A percentile compares a stretch with the other conserved stretches of the same genome.
phyloP scores from a whole-genome alignment of 2,329 filamentous ascomycete genomes.

The Lecanicillium sp. region DNA sequence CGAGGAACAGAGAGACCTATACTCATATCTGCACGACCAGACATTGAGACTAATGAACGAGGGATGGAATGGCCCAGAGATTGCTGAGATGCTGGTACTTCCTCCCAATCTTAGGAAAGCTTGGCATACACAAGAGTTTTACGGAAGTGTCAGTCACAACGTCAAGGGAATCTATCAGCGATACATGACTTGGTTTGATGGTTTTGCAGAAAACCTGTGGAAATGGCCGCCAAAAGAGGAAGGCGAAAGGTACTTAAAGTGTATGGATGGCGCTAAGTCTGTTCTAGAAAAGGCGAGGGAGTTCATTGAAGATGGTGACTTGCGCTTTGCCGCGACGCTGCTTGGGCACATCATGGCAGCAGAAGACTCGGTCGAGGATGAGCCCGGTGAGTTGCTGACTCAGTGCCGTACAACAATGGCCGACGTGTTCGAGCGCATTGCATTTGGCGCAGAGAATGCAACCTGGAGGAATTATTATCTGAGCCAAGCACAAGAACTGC shows the following conservation, averaged over 20 bases:
- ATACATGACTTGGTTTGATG: slow-evolving; percentile 11
- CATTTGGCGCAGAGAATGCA: slow-evolving; percentile 28
- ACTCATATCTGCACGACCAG: slow-evolving; percentile 30
- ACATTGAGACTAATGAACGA: slow-evolving; percentile 28
- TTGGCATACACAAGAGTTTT: slow-evolving; percentile 22
- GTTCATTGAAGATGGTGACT: slow-evolving; percentile 20
- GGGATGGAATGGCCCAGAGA: slow-evolving; percentile 27
- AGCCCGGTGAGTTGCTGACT: too few relatives aligned
- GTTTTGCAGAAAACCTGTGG: slow-evolving; percentile 9
- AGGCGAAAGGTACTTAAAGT: slow-evolving; percentile 25
- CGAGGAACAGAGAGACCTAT: slow-evolving; percentile 28
- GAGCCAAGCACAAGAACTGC: slow-evolving; percentile 20
- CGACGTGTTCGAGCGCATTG: slow-evolving; percentile 23
- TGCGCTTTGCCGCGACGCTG: slow-evolving; percentile 29
- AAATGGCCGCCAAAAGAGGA: slow-evolving; percentile 13
- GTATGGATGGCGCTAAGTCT: slow-evolving; percentile 24
- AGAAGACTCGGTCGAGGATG: slow-evolving; percentile 5
- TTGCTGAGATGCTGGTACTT: slow-evolving; percentile 26
- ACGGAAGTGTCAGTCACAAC: slow-evolving; percentile 26
- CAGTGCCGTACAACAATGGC: slow-evolving; percentile 17
- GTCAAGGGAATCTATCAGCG: slow-evolving; percentile 17
- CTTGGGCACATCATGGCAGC: slow-evolving; percentile 25
- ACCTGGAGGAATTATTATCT: slow-evolving; percentile 32
- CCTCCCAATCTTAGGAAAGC: slow-evolving; percentile 21
- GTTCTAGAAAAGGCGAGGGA: slow-evolving; percentile 21